Conservation (phyloP, 805 yeast species). For the Saccharomycopsis lassenensis region DNA sequence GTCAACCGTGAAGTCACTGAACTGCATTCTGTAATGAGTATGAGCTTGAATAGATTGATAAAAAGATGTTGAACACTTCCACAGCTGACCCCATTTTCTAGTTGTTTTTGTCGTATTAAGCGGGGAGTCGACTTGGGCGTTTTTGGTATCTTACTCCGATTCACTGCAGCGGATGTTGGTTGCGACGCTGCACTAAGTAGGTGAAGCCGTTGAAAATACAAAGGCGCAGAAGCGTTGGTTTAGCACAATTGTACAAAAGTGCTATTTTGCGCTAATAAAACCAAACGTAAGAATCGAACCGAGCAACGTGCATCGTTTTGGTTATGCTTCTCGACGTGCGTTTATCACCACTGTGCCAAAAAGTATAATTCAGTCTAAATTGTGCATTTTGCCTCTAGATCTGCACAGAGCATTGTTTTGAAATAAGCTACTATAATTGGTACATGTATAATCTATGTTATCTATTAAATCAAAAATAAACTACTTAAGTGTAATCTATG, state of each 20-base stretch:
- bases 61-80: neutral
- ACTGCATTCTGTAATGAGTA: neutral
- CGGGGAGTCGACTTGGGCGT: neutral
- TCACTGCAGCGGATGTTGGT: neutral
- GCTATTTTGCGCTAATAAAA: no score
- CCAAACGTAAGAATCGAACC: no score
- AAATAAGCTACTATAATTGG: neutral
- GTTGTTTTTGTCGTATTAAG: neutral
- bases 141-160: neutral
- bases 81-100: neutral
- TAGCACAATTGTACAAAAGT: no score
- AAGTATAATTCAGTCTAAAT: no score
- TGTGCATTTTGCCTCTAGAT: no score
- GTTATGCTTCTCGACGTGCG: no score
- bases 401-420: neutral
- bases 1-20: conserved; percentile 19
- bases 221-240: no score
- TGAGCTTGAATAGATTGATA: neutral
- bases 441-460: neutral
- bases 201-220: no score
- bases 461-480: neutral
- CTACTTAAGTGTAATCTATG: conserved; percentile 1
- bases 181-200: no score
- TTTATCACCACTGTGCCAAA: no score
- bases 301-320: no score